phyloP scores from a whole-genome alignment of 176 grass and related monocot species.

The Ampelocalamus luodianensis region DNA sequence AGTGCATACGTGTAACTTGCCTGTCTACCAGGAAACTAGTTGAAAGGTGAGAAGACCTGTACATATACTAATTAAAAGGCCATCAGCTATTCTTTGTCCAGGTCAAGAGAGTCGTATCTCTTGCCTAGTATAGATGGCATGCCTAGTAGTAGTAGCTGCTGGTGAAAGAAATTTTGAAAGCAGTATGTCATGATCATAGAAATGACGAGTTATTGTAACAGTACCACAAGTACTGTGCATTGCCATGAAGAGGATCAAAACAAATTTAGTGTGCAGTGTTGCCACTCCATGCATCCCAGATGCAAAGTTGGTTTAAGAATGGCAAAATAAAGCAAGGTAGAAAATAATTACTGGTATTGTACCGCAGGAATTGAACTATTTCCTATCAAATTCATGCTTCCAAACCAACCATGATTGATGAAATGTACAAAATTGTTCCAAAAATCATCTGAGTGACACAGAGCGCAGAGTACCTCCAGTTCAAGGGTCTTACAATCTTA shows the following conservation, averaged over 20 bases:
- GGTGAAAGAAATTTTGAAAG: background rate
- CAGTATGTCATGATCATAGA: background rate
- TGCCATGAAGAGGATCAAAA: background rate
- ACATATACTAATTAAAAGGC: background rate
- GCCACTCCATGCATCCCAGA: background rate
- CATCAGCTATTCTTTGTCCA: no score
- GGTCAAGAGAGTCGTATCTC: no score
- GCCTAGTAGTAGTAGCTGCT: background rate
- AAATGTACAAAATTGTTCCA: no score
- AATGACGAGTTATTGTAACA: background rate
- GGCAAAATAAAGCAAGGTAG: background rate
- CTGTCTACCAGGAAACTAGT: background rate
- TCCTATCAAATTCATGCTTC: background rate
- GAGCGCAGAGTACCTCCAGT: background rate
- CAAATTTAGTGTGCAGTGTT: background rate
- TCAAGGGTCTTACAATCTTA: background rate
- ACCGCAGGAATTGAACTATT: background rate
- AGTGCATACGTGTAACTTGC: background rate
- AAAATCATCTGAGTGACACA: background rate
- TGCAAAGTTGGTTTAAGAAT: background rate
- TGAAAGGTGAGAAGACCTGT: background rate
- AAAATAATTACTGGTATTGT: background rate
- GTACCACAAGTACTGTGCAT: background rate
- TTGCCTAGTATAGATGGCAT: background rate
- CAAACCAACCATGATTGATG: background rate